Conservation (phyloP, 2,329 filamentous ascomycete genomes). For the Neofusicoccum parvum region DNA sequence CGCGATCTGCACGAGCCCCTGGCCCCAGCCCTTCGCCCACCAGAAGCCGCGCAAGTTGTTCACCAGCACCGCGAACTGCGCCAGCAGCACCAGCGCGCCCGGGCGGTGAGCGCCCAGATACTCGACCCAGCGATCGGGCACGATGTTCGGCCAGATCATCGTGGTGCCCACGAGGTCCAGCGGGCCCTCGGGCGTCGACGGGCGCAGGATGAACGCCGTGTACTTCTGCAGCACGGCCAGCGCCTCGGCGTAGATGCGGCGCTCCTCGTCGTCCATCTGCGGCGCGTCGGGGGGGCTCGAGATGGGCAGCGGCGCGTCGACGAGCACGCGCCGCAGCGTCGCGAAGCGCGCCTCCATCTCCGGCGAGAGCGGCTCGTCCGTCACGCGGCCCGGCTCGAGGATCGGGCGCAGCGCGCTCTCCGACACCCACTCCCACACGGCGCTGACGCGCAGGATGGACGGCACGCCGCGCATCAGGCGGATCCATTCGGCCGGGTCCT, state of each 20-base stretch:
- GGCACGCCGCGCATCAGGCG: constrained; percentile 15
- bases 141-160: constrained; percentile 18
- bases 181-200: constrained; percentile 10
- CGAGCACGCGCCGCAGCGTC: neutral
- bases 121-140: constrained; percentile 17
- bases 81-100: constrained; percentile 11
- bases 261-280: constrained; percentile 1
- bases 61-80: constrained; percentile 12
- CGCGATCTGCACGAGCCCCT: constrained; percentile 2
- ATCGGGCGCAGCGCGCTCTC: constrained; percentile 16
- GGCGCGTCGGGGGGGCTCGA: neutral
- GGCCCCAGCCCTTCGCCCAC: constrained; percentile 21
- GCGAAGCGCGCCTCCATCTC: constrained; percentile 5
- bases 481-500: constrained; percentile 16
- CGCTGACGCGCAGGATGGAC: constrained; percentile 11
- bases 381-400: neutral
- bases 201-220: constrained; percentile 11
- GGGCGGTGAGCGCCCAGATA: constrained; percentile 6
- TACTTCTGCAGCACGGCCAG: constrained; percentile 12
- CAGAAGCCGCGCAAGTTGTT: constrained; percentile 18
- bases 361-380: neutral
- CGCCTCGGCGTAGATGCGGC: neutral
- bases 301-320: neutral
- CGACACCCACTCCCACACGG: constrained; percentile 13
- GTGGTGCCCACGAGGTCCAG: constrained; percentile 14